phyloP scores from a whole-genome alignment of 1,284 basidiomycete species.

The Heterobasidion annosum region DNA sequence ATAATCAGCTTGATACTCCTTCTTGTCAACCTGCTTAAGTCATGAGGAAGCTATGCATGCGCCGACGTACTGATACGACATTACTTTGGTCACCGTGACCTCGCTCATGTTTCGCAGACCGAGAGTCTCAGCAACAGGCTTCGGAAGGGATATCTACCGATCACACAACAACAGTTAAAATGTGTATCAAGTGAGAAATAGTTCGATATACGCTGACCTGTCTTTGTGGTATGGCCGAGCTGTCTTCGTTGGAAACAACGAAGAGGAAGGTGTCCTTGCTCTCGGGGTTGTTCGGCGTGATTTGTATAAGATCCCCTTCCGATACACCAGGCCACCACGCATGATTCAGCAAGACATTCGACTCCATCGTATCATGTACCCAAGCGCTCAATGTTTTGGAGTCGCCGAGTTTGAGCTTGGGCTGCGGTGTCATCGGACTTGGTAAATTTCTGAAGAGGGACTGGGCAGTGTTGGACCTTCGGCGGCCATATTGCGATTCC shows the following conservation, averaged over 20 bases:
- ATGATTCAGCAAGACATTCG: constrained; percentile 58
- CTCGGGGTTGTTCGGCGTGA: constrained; percentile 35
- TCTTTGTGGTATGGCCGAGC: constrained; percentile 46
- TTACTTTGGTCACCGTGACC: constrained; percentile 60
- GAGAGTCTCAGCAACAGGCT: constrained; percentile 59
- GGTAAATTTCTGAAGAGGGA: constrained; percentile 39
- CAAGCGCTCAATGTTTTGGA: constrained; percentile 53
- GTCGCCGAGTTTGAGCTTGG: constrained; percentile 52
- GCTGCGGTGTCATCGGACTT: constrained; percentile 26
- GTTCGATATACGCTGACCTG: constrained; percentile 33
- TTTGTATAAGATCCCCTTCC: constrained; percentile 62
- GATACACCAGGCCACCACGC: constrained; percentile 65
- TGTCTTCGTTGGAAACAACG: constrained; percentile 54
- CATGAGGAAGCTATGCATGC: constrained; percentile 4
- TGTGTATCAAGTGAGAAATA: neutral
- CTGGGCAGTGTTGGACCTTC: constrained; percentile 64
- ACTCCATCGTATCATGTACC: constrained; percentile 67
- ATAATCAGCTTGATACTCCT: constrained; percentile 63
- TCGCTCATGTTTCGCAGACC: constrained; percentile 64
- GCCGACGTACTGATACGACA: constrained; percentile 7
- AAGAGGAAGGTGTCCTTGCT: constrained; percentile 52
- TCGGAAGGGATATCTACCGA: constrained; percentile 62
- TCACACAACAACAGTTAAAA: neutral
- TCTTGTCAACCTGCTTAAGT: constrained; percentile 51
- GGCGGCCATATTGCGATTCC: constrained; percentile 51